phyloP scores from a whole-genome alignment of 495 filamentous ascomycete genomes.

The Aspergillus steynii region DNA sequence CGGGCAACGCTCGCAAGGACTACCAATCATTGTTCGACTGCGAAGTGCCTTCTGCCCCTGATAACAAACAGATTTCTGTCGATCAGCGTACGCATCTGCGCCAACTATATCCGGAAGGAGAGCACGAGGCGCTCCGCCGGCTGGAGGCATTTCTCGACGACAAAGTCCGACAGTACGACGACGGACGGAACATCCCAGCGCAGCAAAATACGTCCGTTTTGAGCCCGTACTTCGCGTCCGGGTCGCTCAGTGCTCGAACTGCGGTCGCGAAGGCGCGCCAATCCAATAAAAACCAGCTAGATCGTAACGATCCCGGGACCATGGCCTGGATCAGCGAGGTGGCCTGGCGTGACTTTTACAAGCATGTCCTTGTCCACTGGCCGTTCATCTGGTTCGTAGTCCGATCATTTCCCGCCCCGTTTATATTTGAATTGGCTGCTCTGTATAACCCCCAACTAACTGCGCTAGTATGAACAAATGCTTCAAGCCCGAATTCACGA shows the following conservation, averaged over 20 bases:
- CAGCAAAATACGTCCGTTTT: conserved; percentile 66
- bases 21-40: conserved; percentile 63
- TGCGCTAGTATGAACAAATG: conserved; percentile 80
- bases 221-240: conserved; percentile 77
- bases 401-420: neutral
- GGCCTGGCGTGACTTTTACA: conserved; percentile 93
- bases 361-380: conserved; percentile 83
- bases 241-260: conserved; percentile 76
- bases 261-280: conserved; percentile 66
- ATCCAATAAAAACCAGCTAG: conserved; percentile 68
- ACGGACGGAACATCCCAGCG: conserved; percentile 61
- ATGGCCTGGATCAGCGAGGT: conserved; percentile 82
- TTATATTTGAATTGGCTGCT: neutral
- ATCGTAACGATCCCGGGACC: conserved; percentile 68
- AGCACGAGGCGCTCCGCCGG: conserved; percentile 68
- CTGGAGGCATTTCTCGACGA: conserved; percentile 71
- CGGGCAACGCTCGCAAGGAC: conserved; percentile 48
- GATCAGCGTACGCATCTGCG: conserved; percentile 59
- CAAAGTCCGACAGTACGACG: conserved; percentile 61
- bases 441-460: conserved; percentile 4
- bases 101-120: conserved; percentile 75
- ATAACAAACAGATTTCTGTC: conserved; percentile 60
- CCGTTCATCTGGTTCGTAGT: conserved; percentile 75
- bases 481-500: conserved; percentile 83
- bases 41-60: conserved; percentile 61